Evolutionary conservation across 306 rosid species (phyloP), one percentile per base, ranked within the genome.

Genomic region (Rosa multiflora): DNA sequence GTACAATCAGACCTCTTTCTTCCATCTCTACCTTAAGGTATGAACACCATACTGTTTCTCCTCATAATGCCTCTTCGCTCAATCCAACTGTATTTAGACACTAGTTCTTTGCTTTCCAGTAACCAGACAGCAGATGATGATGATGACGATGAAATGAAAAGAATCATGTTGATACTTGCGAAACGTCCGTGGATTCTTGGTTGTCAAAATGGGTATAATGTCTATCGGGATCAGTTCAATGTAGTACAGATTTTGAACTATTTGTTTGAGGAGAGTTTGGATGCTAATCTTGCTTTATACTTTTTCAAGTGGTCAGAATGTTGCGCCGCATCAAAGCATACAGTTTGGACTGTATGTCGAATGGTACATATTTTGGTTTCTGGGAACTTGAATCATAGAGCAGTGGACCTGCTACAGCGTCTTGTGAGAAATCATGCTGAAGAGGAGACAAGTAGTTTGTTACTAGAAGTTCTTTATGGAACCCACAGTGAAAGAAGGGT

Each of bases 321-420:
- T 67, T 67, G 49, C 47, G 51, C 58, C 46, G 81, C 83, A 71
- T 70, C 81, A 35, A 72, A 52, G 73, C 85, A 75, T 37, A 67
- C 83, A 1, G 5, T 81, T n/a, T 63, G 4, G 23, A 64, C 83
- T 26, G 44, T 58, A 10, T 85, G 83, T 66, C 76, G 79, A 72
- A 85, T 85, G 88, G 56, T 81, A 29, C 88, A 82, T 66, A 75
- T 85, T 75, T 82, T 85, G 76, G 81, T 79, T 46, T 55, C 79
- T 56, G 85, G 88, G 49, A 85, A 85, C 82, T 39, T 81, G 79
- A 85, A 85, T 70, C 83, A 81, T 51, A 81, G 81, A 72, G 83
- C 83, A 12, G 79, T 85, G 74, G 88, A 85, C 51, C 53, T 81
- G 76, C 51, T 82, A 29, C 46, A 46, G 15, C 70, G 29, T 40